Evolutionary conservation across 148 eudicot genomes (phyloP), one percentile per base, ranked within the genome.

Genomic region (Camellia japonica): DNA sequence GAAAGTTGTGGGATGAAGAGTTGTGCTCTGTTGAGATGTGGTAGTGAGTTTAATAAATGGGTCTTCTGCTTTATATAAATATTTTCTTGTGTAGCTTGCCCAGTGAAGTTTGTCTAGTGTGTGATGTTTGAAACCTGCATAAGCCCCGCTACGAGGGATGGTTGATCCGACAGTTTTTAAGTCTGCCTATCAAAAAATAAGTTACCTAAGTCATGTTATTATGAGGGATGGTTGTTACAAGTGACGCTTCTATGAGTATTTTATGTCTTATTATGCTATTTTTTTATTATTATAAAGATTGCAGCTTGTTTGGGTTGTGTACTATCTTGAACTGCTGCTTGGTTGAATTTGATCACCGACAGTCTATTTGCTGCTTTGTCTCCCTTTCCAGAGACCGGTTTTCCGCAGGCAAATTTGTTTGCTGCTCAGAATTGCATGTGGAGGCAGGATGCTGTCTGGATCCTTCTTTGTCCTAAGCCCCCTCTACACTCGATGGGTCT

Each of bases 1-100:
- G 79, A 90, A 83, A 82, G 88, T 85, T 16, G 87, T 81, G 4
- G 89, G 90, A 70, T 90, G 75, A 89, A 23, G 43, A 54, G 12
- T 12, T 1, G 44, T 19, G 9, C 42, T 78, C 73, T 16, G 71
- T 15, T 68, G 65, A 68, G 80, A 41, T 42, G 20, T 14, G 71
- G n/a, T 41, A 68, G 20, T 15, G 74, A 5, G 6, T 44, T 19
- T 5, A 62, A 43, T 23, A 7, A 44, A 5, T 61, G 7, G 55
- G 20, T 11, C 4, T 7, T 46, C 7, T 62, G 13, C 58, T 9
- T 47, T 20, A 62, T 14, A 62, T 62, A 44, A 15, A 61, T 6
- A 19, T 68, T 10, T 15, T 76, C 46, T 77, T 38, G 23, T 77
- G 79, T 38, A 20, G 30, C 55, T 51, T 46, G 79, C 47, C 14